Conservation (phyloP, 257 asterid species). For the Anisodus acutangulus region DNA sequence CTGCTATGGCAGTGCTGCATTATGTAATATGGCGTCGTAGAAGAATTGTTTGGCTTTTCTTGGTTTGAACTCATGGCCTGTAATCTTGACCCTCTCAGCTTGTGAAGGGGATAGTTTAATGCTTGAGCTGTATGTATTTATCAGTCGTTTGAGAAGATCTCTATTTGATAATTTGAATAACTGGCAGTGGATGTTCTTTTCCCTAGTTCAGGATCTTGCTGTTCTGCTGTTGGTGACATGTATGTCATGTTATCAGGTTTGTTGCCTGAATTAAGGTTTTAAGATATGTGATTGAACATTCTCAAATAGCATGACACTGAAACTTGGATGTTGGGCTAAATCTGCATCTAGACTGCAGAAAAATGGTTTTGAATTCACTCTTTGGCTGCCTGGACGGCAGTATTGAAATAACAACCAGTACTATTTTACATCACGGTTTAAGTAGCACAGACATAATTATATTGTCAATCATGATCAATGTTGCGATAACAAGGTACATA, state of each 20-base stretch:
- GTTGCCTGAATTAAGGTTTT: neutral
- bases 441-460: too few species aligned
- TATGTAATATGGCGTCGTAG: neutral
- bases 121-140: neutral
- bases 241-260: conserved; percentile 6
- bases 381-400: neutral
- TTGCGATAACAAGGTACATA: too few species aligned
- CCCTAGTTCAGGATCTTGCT: conserved; percentile 20
- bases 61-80: neutral
- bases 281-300: neutral
- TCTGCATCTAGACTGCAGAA: neutral
- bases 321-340: neutral
- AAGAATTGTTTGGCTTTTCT: conserved; percentile 9
- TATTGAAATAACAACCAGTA: too few species aligned
- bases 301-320: neutral
- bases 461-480: too few species aligned
- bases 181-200: neutral
- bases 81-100: neutral
- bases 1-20: neutral
- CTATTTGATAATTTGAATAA: neutral
- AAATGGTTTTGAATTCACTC: neutral
- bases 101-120: neutral
- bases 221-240: conserved; percentile 2
- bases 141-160: neutral
- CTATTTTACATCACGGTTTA: too few species aligned